These are phyloP conservation scores for Populus deltoides DNA, from an alignment of 345 rosid genomes.

Conservation along the genomic window DNA sequence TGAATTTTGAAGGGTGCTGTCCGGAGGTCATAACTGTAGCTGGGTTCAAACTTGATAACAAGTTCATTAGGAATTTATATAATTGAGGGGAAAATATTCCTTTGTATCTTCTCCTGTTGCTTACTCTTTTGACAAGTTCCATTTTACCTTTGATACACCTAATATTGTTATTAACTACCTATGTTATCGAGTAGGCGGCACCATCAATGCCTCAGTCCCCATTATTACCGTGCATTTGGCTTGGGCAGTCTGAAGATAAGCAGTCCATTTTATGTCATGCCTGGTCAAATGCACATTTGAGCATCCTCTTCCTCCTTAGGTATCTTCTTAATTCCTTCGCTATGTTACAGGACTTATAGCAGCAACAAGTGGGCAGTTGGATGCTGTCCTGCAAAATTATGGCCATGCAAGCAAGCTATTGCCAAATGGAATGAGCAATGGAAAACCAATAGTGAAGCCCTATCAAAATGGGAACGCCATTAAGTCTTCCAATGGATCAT, in stretches of 20 bases:
- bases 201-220: not conserved
- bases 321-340: not conserved
- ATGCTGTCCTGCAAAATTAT: slow-evolving; percentile 35
- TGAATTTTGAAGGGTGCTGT: slow-evolving; percentile 2
- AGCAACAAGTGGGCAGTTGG: slow-evolving; percentile 65
- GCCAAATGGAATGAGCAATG: slow-evolving; percentile 44
- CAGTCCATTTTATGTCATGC: not conserved
- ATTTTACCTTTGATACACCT: not conserved
- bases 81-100: not conserved
- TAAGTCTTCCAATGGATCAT: slow-evolving; percentile 35
- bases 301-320: not conserved
- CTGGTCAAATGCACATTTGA: not conserved
- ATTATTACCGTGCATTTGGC: not conserved
- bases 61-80: not conserved
- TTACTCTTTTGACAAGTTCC: not conserved
- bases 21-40: not conserved
- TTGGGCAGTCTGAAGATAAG: not conserved
- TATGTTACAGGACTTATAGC: slow-evolving; percentile 56
- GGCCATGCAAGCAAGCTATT: slow-evolving; percentile 30
- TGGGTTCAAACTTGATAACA: not conserved
- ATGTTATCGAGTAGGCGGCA: not conserved
- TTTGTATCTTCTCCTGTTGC: not conserved
- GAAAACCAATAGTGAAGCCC: slow-evolving; percentile 33
- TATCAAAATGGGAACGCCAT: slow-evolving; percentile 44
- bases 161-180: not conserved